Percentiles rank a stretch among this genome's conserved stretches.
Conservation (phyloP, 2,329 filamentous ascomycete species). For the Alternaria infectoria region DNA sequence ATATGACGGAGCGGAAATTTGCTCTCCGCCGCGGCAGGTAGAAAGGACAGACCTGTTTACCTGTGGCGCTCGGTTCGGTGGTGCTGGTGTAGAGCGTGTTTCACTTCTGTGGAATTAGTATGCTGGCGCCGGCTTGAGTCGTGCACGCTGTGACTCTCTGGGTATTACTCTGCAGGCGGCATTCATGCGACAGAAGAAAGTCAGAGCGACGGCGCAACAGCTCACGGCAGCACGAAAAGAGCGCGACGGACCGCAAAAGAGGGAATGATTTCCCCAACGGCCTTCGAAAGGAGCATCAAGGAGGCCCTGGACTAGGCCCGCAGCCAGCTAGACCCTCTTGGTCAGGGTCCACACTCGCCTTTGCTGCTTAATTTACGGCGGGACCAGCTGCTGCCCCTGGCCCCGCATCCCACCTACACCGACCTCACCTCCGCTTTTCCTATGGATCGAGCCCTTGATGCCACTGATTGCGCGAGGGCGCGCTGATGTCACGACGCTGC, state of each 20-base stretch:
- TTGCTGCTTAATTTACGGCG: conserved; percentile 12
- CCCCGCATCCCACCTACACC: conserved; percentile 10
- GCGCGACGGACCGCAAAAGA: conserved; percentile 8
- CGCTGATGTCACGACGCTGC: conserved; percentile 6
- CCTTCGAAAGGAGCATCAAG: conserved; percentile 25
- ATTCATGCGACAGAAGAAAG: neutral
- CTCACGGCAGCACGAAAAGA: conserved; percentile 4
- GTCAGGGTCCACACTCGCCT: conserved; percentile 19
- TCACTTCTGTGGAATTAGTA: conserved; percentile 23
- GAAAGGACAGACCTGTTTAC: neutral
- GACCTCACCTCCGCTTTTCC: neutral
- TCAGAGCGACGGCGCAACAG: conserved; percentile 3
- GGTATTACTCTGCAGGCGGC: neutral
- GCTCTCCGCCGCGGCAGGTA: conserved; percentile 4
- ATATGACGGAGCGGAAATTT: conserved; percentile 5
- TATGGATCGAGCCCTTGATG: conserved; percentile 1
- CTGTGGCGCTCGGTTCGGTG: conserved; percentile 16
- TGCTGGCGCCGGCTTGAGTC: conserved; percentile 6
- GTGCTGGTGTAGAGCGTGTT: conserved; percentile 29
- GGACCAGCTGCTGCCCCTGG: conserved; percentile 21
- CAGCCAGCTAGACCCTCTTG: conserved; percentile 5
- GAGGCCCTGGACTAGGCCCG: conserved; percentile 19
- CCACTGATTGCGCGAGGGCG: neutral
- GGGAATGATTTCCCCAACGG: neutral
- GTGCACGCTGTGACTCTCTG: neutral